Evolutionary conservation across 1,139 yeast genomes (phyloP).

Genomic region (Geotrichum restrictum): DNA sequence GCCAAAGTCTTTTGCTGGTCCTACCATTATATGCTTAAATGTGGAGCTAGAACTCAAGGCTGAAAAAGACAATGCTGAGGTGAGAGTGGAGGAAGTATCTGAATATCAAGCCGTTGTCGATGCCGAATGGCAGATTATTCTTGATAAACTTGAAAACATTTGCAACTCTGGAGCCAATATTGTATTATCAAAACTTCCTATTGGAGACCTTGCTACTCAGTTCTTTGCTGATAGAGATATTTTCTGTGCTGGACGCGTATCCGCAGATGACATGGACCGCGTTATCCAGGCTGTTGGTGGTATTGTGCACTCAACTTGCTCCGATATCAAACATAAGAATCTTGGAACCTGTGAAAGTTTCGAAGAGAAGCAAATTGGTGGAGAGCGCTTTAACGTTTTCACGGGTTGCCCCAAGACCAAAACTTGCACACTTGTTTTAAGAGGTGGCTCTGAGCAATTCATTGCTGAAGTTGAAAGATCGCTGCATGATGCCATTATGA

Average conservation of each 20-base stretch:
- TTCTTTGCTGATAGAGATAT: slow-evolving; percentile 93
- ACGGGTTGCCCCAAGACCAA: slow-evolving; percentile 88
- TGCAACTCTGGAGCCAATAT: slow-evolving; percentile 85
- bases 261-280: slow-evolving; percentile 84
- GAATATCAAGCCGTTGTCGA: slow-evolving; percentile 96
- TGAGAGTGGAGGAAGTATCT: slow-evolving; percentile 85
- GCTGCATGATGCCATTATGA: slow-evolving; percentile 96
- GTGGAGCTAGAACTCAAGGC: slow-evolving; percentile 96
- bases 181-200: slow-evolving; percentile 89
- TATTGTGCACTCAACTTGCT: slow-evolving; percentile 77
- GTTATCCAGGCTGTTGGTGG: slow-evolving; percentile 96
- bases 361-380: slow-evolving; percentile 93
- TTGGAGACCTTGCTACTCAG: slow-evolving; percentile 97
- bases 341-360: slow-evolving; percentile 82
- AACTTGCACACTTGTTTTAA: slow-evolving; percentile 85
- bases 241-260: slow-evolving; percentile 96
- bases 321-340: slow-evolving; percentile 66
- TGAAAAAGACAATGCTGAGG: slow-evolving; percentile 99
- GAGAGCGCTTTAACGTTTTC: slow-evolving; percentile 89
- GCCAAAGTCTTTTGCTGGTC: slow-evolving; percentile 76
- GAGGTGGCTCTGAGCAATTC: slow-evolving; percentile 99
- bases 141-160: slow-evolving; percentile 79
- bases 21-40: slow-evolving; percentile 79
- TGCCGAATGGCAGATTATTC: slow-evolving; percentile 96
- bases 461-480: slow-evolving; percentile 98